Base-by-base conservation (phyloP, 306 rosid species). In the Gastrolobium bilobum region DNA sequence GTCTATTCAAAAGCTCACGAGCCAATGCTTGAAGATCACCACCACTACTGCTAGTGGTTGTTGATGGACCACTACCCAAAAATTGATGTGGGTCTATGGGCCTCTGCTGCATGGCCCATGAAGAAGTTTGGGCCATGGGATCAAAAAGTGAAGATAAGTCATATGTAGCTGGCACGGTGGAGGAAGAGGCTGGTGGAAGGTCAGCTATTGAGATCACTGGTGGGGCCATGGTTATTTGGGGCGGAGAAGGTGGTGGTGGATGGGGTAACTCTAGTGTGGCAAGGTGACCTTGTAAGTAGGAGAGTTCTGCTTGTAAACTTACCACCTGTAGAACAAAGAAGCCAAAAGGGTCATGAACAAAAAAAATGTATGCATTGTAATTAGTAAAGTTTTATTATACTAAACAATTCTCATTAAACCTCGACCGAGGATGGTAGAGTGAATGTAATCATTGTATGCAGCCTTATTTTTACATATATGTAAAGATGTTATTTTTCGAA, bases 61-160 rank as follows among this genome's bases (percentile, higher is more conserved):
- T 13, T 34, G 87, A 69, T 5, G 85, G 4, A 30, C 83, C 83
- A n/a, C 81, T 31, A 8, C 83, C 73, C 33, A 75, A 87, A 31
- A 74, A 87, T 53, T 84, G 97, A 6, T 84, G 86, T 0, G 68
- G 87, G 54, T 89, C 91, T 33, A 87, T 33, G 58, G 89, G 62
- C 68, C 91, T 87, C 4, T 87, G 92, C 10, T 91, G 94, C 82
- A 71, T 53, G 87, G 74, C 69, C 97, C 97, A 91, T 57, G 92
- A 70, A 57, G 92, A 68, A 52, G 88, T 85, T 48, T 94, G 95
- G 60, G 76, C 88, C 82, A 87, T 86, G 3, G 97, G 99, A 26
- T 94, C 99, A 60, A 94, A 91, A 14, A 92, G 97, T 0, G 97
- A 80, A 20, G 99, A 94, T 14, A 94, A 74, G 62, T 94, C 99